Percentiles rank a stretch among this genome's conserved stretches.
Conservation (phyloP, 176 grass and related monocot species). For the Zea mays region Zm-B73-REFERENCE-NAM-5.0 NC_050104.1:149329501-149330000, state of each 20-base stretch:
- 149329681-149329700: too few species aligned
- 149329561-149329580: too few species aligned
- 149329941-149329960: neutral
- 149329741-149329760: neutral
- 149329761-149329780: neutral
- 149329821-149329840: neutral
- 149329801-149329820: neutral
- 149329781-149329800: too few species aligned
- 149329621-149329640: neutral
- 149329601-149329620: too few species aligned
- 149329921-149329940: neutral
- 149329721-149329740: constrained; percentile 10
- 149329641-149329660: neutral
- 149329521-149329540: too few species aligned
- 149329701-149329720: neutral
- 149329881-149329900: neutral
- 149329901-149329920: constrained; percentile 36
- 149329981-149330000: neutral
- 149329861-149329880: neutral
- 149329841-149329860: neutral
- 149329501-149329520: too few species aligned
- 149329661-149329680: too few species aligned
- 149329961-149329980: neutral
- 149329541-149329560: too few species aligned
- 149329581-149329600: too few species aligned